Base-by-base conservation (phyloP, 805 yeast species). In the Metschnikowia amazonensis region DNA sequence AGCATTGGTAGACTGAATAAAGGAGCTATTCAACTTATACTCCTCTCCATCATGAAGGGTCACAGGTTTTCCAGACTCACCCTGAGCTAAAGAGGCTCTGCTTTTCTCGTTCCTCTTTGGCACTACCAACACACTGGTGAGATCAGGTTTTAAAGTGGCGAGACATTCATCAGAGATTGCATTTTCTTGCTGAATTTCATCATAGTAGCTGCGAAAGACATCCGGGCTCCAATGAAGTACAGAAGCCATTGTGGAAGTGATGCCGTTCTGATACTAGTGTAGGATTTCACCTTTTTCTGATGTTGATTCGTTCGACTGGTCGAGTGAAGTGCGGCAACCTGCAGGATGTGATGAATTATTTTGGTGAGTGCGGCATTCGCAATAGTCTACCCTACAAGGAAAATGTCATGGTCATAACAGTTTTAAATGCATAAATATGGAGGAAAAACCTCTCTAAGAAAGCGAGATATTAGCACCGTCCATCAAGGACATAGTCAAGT, bases 21-120 rank as follows among this genome's bases (percentile, higher is more conserved):
- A 90, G 31, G 79, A 78, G 38, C 78, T 70, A 58, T 86, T 88
- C 27, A 90, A 63, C 48, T 77, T 76, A 54, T 77, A 83, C 37
- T 78, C 78, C 16, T 74, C 76, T 20, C 82, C 83, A 55, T 75
- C 81, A 16, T 72, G 66, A 27, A 89, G 68, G 3, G 79, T 77
- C 59, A 62, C 47, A 4, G 54, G 51, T 20, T 46, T 46, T 10
- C 53, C 56, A 9, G 46, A 18, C 13, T 48, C 53, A 8, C 46
- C 51, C 14, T 45, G 48, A 4, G 48, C 47, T 11, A 55, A 39
- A 3, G 46, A 43, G 5, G 49, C 37, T 16, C 58, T 44, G 46
- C 52, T 47, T 35, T 43, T 51, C 27, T 68, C 74, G 32, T 58
- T 60, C 45, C 66, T 63, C 7, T 58, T 46, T 2, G 77, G 77